Base-by-base conservation (phyloP, 2,329 filamentous ascomycete species). In the Byssochlamys sp. region DNA sequence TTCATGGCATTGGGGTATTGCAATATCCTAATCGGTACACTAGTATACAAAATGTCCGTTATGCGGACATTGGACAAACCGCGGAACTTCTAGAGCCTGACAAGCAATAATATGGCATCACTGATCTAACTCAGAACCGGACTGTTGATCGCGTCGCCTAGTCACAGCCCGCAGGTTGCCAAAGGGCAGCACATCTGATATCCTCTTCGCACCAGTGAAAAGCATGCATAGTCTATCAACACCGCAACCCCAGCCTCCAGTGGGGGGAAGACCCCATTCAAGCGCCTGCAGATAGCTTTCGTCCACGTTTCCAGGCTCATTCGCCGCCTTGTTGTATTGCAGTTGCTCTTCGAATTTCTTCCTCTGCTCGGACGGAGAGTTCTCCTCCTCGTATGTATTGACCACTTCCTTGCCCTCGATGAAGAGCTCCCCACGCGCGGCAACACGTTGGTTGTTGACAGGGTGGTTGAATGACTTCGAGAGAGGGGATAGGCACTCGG, bases 361-460 rank as follows among this genome's bases (percentile, higher is more conserved):
- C 52, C 89, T 81, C 75, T 99, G 94, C 66, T 87, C 88, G 56
- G 88, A 85, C 0, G 94, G 94, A 55, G 90, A 89, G 72, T 99
- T 99, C 71, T 99, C 94, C 74, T 99, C 94, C 72, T 99, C 94
- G 72, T 99, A 99, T 78, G 92, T 95, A 73, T 99, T 99, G 60
- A 92, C 90, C 31, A 96, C 81, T 70, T 99, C 94, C 56, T 84
- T 84, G 48, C 87, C 85, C 54, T 84, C 77, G 61, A 95, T 83
- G 74, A 95, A 96, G 25, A 96, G 82, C 73, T 96, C 91, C 0
- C 88, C 89, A 4, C 91, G 86, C 0, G 90, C 89, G 1, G 90
- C 87, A 1, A 96, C 84, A 7, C 82, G 73, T 69, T 96, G 91
- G 12, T 80, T 78, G 0, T 86, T 87, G 7, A 68, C 72, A 0